Evolutionary conservation across 176 grass and related monocot genomes (phyloP).

Genomic region (Zea luxurians): DNA sequence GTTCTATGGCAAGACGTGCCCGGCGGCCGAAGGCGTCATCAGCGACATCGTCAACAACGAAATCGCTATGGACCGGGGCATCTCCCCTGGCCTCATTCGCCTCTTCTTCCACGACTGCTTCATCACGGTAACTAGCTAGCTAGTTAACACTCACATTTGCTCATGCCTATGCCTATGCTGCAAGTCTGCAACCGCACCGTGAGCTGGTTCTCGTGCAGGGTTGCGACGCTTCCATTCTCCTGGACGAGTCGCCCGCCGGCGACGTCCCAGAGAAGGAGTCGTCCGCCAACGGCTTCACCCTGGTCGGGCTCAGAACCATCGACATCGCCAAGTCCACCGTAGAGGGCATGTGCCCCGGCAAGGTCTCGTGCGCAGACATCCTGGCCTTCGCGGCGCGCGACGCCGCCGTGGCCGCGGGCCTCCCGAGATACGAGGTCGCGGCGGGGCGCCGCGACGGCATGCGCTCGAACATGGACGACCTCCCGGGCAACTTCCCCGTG

Average conservation of each 20-base stretch:
- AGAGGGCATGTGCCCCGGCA: constrained; percentile 49
- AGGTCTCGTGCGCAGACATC: constrained; percentile 54
- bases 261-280: constrained; percentile 57
- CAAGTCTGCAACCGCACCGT: background rate
- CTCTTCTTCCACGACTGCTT: constrained; percentile 69
- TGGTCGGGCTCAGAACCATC: constrained; percentile 39
- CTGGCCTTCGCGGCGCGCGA: constrained; percentile 54
- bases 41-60: constrained; percentile 31
- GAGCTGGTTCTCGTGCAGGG: constrained; percentile 23
- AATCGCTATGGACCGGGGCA: constrained; percentile 17
- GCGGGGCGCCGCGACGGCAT: constrained; percentile 46
- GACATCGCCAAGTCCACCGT: constrained; percentile 38
- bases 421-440: constrained; percentile 31
- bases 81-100: constrained; percentile 46
- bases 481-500: constrained; percentile 41
- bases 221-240: constrained; percentile 57
- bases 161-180: background rate
- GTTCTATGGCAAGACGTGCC: constrained; percentile 42
- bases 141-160: background rate
- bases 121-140: constrained; percentile 30
- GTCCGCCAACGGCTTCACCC: constrained; percentile 48
- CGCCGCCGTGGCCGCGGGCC: constrained; percentile 41
- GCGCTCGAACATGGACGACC: constrained; percentile 44
- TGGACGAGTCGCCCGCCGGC: constrained; percentile 46
- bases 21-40: constrained; percentile 34